Evolutionary conservation across 805 yeast genomes (phyloP).

Genomic region (Metschnikowia kofuensis): DNA sequence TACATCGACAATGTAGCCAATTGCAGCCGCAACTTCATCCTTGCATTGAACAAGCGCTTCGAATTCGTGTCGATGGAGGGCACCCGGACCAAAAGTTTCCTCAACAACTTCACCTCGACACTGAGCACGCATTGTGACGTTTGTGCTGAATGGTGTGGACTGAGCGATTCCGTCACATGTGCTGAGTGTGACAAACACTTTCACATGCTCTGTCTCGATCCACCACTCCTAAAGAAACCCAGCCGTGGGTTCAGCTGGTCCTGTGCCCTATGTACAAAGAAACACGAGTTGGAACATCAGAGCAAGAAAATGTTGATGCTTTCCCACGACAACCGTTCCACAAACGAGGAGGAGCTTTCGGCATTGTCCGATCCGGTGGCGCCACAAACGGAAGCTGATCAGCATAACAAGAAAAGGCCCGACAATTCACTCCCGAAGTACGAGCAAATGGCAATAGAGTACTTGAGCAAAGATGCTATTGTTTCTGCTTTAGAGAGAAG

Average conservation of each 20-base stretch:
- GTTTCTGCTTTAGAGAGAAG: slow-evolving; percentile 47
- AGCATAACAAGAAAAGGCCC: background rate
- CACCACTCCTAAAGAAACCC: slow-evolving; percentile 77
- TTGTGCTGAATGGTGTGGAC: slow-evolving; percentile 84
- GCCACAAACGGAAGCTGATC: background rate
- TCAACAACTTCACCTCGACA: slow-evolving; percentile 57
- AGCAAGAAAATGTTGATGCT: slow-evolving; percentile 40
- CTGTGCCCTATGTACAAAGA: slow-evolving; percentile 74
- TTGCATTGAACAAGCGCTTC: slow-evolving; percentile 64
- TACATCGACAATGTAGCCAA: slow-evolving; percentile 34
- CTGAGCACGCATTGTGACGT: slow-evolving; percentile 53
- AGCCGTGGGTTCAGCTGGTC: slow-evolving; percentile 89
- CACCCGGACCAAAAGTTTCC: slow-evolving; percentile 59
- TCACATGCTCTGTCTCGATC: slow-evolving; percentile 83
- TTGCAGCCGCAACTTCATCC: slow-evolving; percentile 57
- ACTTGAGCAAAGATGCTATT: slow-evolving; percentile 44
- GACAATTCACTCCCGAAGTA: slow-evolving; percentile 43
- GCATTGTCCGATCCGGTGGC: background rate
- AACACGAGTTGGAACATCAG: slow-evolving; percentile 45
- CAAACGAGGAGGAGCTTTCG: slow-evolving; percentile 36
- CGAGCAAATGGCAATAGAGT: slow-evolving; percentile 55
- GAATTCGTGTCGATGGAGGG: slow-evolving; percentile 73
- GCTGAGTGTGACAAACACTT: slow-evolving; percentile 68
- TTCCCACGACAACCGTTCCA: slow-evolving; percentile 39
- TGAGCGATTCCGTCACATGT: slow-evolving; percentile 72